Evolutionary conservation across 495 filamentous ascomycete genomes (phyloP).

Genomic region (Penicillium diatomitis): DNA sequence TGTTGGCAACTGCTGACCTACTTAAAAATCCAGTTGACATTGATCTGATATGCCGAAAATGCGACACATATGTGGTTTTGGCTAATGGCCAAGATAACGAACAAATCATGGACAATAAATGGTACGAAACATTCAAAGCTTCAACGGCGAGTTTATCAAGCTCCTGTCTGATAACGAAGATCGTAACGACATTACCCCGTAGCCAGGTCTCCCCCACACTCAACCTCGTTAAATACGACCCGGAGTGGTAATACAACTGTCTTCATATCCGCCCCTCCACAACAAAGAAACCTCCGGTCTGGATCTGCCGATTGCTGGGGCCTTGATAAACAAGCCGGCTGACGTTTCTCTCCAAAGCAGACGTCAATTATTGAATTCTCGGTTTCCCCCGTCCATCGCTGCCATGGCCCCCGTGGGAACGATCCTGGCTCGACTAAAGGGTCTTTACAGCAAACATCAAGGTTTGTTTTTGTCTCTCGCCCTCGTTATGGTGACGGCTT

Average conservation of each 20-base stretch:
- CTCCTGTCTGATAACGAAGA: no score
- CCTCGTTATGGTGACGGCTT: background rate
- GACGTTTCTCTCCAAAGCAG: background rate
- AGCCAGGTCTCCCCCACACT: no score
- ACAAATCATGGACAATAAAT: no score
- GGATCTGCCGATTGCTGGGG: background rate
- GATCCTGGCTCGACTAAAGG: conserved; percentile 28
- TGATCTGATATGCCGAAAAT: no score
- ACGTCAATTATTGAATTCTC: background rate
- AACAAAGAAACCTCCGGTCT: conserved; percentile 4
- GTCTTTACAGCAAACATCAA: conserved; percentile 28
- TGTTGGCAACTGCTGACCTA: no score
- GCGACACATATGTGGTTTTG: no score
- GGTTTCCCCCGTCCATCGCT: background rate
- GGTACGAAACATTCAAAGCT: no score
- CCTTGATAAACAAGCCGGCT: background rate
- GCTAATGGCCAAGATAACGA: no score
- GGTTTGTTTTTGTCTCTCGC: conserved; percentile 10
- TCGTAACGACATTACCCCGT: no score
- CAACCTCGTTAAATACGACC: no score
- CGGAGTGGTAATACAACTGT: background rate
- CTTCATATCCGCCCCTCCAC: conserved; percentile 4
- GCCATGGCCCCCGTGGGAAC: conserved; percentile 28
- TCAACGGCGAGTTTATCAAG: no score
- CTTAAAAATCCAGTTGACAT: no score